A percentile compares a stretch with the other conserved stretches of the same genome.
Conservation (phyloP, 192 early-diverging fungal species). For the Phlyctochytrium planicorne region DNA sequence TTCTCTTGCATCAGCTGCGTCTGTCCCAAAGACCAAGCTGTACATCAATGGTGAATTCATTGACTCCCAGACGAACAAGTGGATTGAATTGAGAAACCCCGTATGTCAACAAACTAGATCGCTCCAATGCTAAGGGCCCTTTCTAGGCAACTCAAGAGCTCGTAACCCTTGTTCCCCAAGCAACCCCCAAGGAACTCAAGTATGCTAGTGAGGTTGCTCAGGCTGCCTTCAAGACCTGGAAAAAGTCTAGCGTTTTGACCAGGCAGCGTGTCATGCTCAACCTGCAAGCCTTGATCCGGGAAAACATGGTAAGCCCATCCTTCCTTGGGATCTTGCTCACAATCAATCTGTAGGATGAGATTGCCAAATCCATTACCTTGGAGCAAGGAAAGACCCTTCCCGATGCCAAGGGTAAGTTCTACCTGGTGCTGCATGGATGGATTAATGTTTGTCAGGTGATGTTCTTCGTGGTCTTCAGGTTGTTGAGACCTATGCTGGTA, state of each 20-base stretch:
- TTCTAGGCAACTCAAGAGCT: constrained; percentile 85
- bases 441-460: constrained; percentile 11
- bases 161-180: constrained; percentile 81
- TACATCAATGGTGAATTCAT: constrained; percentile 92
- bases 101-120: constrained; percentile 45
- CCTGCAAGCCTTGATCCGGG: constrained; percentile 78
- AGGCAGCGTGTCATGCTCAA: constrained; percentile 92
- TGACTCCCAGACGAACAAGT: constrained; percentile 79
- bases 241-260: constrained; percentile 74
- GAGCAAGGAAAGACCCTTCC: constrained; percentile 94
- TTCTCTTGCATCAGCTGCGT: too few relatives aligned
- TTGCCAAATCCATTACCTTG: constrained; percentile 77
- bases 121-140: constrained; percentile 50
- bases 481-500: constrained; percentile 78
- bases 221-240: constrained; percentile 84
- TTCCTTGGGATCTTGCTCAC: background rate
- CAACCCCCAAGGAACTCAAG: constrained; percentile 80
- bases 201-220: constrained; percentile 70
- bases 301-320: constrained; percentile 52
- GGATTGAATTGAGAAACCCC: constrained; percentile 89
- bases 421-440: background rate
- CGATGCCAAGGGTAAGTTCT: constrained; percentile 82
- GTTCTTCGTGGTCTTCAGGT: constrained; percentile 29
- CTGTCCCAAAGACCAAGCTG: constrained; percentile 39
- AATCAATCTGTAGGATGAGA: constrained; percentile 46